These are phyloP conservation scores for Vitis hybrid DNA, from an alignment of 177 flowering plant genomes.

Conservation along the genomic window DNA sequence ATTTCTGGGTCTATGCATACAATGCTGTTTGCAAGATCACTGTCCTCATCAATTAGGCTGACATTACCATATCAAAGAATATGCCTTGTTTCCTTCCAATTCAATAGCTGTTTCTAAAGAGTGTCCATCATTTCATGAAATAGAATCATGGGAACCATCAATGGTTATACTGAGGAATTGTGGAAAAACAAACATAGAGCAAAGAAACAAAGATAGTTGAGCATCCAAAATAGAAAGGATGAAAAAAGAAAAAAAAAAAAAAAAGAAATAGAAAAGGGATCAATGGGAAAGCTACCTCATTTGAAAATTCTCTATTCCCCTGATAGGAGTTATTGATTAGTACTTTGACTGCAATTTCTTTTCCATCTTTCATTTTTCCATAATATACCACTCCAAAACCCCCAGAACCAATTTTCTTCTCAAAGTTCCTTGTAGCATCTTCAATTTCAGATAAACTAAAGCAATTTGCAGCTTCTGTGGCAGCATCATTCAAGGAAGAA, in stretches of 20 bases:
- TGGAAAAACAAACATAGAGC: too few relatives aligned
- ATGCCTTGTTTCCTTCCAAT: too few relatives aligned
- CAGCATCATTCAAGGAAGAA: slow-evolving; percentile 50
- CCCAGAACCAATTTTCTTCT: slow-evolving; percentile 86
- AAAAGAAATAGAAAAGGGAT: not conserved
- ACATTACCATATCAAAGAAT: too few relatives aligned
- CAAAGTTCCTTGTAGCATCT: slow-evolving; percentile 72
- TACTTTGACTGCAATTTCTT: slow-evolving; percentile 94
- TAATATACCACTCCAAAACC: slow-evolving; percentile 92
- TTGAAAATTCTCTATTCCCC: slow-evolving; percentile 87
- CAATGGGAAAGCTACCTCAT: slow-evolving; percentile 56
- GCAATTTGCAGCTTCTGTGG: slow-evolving; percentile 72
- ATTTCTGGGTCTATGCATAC: too few relatives aligned
- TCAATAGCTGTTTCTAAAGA: too few relatives aligned
- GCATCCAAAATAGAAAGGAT: too few relatives aligned
- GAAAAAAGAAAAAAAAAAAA: not conserved
- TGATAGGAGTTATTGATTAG: slow-evolving; percentile 77
- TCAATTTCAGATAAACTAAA: slow-evolving; percentile 67
- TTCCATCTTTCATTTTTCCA: slow-evolving; percentile 81
- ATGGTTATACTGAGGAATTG: too few relatives aligned
- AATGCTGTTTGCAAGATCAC: too few relatives aligned
- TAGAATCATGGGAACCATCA: too few relatives aligned
- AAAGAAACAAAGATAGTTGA: too few relatives aligned
- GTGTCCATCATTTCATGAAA: too few relatives aligned
- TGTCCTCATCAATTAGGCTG: too few relatives aligned